Evolutionary conservation across 1,284 basidiomycete species (phyloP).

Genomic region (Malassezia japonica): DNA sequence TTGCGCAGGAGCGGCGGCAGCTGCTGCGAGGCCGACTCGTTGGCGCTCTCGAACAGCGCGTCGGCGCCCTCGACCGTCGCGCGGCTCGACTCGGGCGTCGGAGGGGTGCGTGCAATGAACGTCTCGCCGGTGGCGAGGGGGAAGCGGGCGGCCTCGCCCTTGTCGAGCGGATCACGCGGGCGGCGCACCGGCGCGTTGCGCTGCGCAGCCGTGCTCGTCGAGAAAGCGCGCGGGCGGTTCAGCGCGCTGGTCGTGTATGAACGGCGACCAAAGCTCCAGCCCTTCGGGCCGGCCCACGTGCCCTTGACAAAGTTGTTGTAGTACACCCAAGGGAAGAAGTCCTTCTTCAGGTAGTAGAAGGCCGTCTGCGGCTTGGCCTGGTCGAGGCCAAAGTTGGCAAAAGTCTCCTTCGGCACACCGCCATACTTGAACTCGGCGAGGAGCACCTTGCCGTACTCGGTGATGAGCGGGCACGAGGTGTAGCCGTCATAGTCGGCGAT

Average conservation of each 20-base stretch:
- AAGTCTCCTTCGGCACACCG: conserved; percentile 69
- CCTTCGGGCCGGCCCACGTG: conserved; percentile 47
- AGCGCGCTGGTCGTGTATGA: conserved; percentile 8
- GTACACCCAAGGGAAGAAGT: conserved; percentile 80
- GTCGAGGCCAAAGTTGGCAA: conserved; percentile 32
- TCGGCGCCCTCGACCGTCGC: conserved; percentile 22
- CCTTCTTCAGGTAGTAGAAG: conserved; percentile 88
- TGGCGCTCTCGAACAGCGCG: conserved; percentile 19
- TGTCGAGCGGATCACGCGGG: conserved; percentile 38
- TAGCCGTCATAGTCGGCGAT: conserved; percentile 45
- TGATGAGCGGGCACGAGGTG: conserved; percentile 52
- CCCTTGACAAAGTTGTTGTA: conserved; percentile 70
- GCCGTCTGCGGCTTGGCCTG: conserved; percentile 51
- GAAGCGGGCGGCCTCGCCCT: conserved; percentile 27
- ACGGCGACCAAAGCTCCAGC: conserved; percentile 21
- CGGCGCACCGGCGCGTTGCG: conserved; percentile 39
- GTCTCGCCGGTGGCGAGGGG: conserved; percentile 32
- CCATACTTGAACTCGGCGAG: conserved; percentile 80
- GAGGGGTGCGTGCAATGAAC: conserved; percentile 40
- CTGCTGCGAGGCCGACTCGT: background rate
- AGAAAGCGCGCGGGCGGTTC: conserved; percentile 17
- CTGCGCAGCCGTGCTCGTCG: conserved; percentile 18
- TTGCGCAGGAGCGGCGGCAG: conserved; percentile 27
- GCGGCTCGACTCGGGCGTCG: conserved; percentile 19
- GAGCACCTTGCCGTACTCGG: conserved; percentile 75